Percentiles rank a stretch among this genome's conserved stretches.
These are phyloP conservation scores for Colletotrichum viniferum DNA, from an alignment of 2,329 filamentous ascomycete genomes.

Conservation along the genomic window DNA sequence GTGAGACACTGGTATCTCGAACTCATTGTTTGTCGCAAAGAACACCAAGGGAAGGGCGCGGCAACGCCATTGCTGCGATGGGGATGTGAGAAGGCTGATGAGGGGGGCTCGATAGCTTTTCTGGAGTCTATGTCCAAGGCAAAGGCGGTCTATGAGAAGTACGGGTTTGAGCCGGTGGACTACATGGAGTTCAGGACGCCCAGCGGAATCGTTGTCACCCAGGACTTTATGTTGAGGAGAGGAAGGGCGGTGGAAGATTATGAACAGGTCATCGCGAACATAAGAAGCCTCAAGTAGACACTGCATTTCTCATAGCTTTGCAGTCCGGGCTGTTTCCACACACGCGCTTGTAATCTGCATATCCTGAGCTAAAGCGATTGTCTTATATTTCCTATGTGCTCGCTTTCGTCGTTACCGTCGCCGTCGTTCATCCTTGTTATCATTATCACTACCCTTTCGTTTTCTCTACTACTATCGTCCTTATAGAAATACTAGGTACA, in stretches of 20 bases:
- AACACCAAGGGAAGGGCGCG: constrained; percentile 50
- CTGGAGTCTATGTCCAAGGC: constrained; percentile 56
- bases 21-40: constrained; percentile 46
- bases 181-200: constrained; percentile 36
- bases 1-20: constrained; percentile 55
- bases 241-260: background rate
- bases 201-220: constrained; percentile 29
- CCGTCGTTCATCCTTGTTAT: no score
- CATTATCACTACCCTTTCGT: no score
- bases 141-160: constrained; percentile 49
- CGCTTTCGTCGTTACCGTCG: no score
- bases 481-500: no score
- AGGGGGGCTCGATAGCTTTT: constrained; percentile 45
- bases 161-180: constrained; percentile 49
- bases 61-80: constrained; percentile 49
- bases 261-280: background rate
- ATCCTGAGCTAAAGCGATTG: no score
- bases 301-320: background rate
- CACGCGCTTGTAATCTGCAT: no score
- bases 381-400: no score
- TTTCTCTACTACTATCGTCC: no score
- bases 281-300: background rate
- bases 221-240: constrained; percentile 40
- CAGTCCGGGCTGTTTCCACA: no score
- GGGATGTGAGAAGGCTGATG: constrained; percentile 51